Evolutionary conservation across 1,284 basidiomycete species (phyloP).

Genomic region (Takashimella koratensis): DNA sequence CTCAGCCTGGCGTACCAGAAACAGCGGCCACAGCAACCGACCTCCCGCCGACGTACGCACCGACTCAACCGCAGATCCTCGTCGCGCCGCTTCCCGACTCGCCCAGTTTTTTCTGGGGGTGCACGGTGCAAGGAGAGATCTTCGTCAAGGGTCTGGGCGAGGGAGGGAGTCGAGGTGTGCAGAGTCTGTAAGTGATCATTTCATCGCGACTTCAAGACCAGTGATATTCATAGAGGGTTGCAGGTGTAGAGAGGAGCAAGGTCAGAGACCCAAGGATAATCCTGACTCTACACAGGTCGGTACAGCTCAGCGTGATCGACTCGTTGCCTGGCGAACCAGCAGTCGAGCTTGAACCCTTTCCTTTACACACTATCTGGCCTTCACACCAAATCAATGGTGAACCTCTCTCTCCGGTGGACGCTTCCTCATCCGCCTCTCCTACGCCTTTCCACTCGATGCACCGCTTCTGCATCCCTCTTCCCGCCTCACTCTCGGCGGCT

Average conservation of each 20-base stretch:
- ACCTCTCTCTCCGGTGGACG: slow-evolving; percentile 3
- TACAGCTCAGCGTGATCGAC: slow-evolving; percentile 26
- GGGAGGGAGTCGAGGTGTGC: slow-evolving; percentile 22
- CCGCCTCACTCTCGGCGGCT: slow-evolving; percentile 11
- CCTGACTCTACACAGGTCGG: slow-evolving; percentile 21
- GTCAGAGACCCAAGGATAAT: neutral
- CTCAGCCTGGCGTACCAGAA: slow-evolving; percentile 1
- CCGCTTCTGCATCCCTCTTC: slow-evolving; percentile 37
- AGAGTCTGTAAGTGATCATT: slow-evolving; percentile 28
- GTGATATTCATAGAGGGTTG: too few species aligned
- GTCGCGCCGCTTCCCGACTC: slow-evolving; percentile 41
- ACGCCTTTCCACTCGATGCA: slow-evolving; percentile 29
- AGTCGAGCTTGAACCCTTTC: slow-evolving; percentile 20
- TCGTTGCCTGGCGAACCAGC: slow-evolving; percentile 24
- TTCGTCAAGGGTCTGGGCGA: slow-evolving; percentile 45
- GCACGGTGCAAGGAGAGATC: slow-evolving; percentile 43
- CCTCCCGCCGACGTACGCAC: slow-evolving; percentile 31
- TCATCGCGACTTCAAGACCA: neutral
- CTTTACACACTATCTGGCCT: slow-evolving; percentile 20
- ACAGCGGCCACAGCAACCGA: slow-evolving; percentile 2
- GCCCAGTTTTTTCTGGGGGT: slow-evolving; percentile 43
- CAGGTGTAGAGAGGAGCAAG: too few species aligned
- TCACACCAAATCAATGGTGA: slow-evolving; percentile 1
- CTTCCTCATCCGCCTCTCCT: slow-evolving; percentile 9
- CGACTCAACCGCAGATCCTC: slow-evolving; percentile 44